Base-by-base conservation (phyloP, 2,329 filamentous ascomycete species). In the Diaporthe destruens region DNA sequence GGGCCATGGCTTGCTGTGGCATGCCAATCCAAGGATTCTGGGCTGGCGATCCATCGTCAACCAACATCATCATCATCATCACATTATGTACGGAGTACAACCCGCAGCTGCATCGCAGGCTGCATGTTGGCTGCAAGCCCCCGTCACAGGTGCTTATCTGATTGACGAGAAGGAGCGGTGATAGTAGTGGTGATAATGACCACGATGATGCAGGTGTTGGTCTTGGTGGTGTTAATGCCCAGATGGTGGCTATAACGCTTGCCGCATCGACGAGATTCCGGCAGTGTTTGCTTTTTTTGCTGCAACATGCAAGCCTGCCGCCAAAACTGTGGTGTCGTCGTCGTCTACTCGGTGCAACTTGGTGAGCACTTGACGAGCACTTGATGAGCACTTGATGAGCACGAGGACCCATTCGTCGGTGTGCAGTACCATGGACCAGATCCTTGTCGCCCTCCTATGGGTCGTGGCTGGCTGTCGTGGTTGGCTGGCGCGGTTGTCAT, bases 21-120 rank as follows among this genome's bases (percentile, higher is more conserved):
- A 34, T 68, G 63, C 47, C 56, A 47, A 72, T 72, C 54, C 55
- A 49, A 54, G 65, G 65, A 65, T 57, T 25, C 69, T 54, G 49
- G 25, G 66, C 42, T 56, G 61, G 57, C 56, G 71, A 68, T 68
- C 59, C 44, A 65, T 65, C 61, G 61, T 53, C 61, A 44, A 39
- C 44, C 61, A 39, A 47, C 61, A 65, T 51, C 61, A 65, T 42
- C 61, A 39, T 29, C 61, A 25, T n/a, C 61, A 65, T 51, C 61
- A 65, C 59, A 51, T 51, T 65, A n/a, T n/a, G n/a, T n/a, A n/a
- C n/a, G n/a, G n/a, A n/a, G n/a, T n/a, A 49, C 44, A 49, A 20
- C 6, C 59, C 34, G 59, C 59, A 34, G 44, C 29, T 65, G 61
- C 61, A 65, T 65, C 11, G 9, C 32, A 39, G 61, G 44, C 61